Percentiles rank a stretch among this genome's conserved stretches.
These are phyloP conservation scores for Vigna hirtella DNA, from an alignment of 306 rosid species.

Conservation along the genomic window DNA sequence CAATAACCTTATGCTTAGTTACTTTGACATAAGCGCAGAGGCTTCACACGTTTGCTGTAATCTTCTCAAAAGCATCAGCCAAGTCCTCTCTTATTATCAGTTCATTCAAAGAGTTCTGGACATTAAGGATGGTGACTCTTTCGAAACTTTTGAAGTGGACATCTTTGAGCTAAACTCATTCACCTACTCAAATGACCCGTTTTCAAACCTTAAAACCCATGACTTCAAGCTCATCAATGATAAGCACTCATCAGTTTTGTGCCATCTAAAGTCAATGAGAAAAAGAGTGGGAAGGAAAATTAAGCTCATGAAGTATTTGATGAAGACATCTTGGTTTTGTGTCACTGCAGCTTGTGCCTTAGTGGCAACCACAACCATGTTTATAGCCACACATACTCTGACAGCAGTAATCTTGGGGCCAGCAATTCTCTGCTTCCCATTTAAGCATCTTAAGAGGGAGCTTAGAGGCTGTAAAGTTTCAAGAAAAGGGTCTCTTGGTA, in stretches of 20 bases:
- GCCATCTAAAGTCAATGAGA: conserved; percentile 52
- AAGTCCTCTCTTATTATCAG: conserved; percentile 44
- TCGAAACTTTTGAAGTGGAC: conserved; percentile 23
- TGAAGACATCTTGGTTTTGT: conserved; percentile 47
- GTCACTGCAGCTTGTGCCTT: conserved; percentile 52
- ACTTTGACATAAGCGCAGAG: conserved; percentile 63
- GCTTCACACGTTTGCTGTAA: conserved; percentile 62
- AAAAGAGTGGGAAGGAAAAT: conserved; percentile 55
- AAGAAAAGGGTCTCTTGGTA: conserved; percentile 40
- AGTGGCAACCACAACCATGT: conserved; percentile 36
- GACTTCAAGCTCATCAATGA: conserved; percentile 55
- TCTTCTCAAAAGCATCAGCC: conserved; percentile 59
- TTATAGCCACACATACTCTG: conserved; percentile 51
- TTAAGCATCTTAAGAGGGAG: conserved; percentile 43
- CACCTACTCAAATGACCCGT: conserved; percentile 46
- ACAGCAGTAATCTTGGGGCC: conserved; percentile 51
- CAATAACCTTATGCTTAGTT: conserved; percentile 56
- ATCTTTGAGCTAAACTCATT: conserved; percentile 48
- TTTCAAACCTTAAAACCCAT: conserved; percentile 41
- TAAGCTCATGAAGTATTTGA: conserved; percentile 44
- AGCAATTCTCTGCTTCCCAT: conserved; percentile 42
- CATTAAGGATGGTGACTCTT: conserved; percentile 36
- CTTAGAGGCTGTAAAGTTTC: conserved; percentile 4
- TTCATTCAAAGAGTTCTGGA: conserved; percentile 51
- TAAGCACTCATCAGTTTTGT: conserved; percentile 45